Conservation (phyloP, 371 early-diverging fungal genomes). For the Mucor racemosus region DNA sequence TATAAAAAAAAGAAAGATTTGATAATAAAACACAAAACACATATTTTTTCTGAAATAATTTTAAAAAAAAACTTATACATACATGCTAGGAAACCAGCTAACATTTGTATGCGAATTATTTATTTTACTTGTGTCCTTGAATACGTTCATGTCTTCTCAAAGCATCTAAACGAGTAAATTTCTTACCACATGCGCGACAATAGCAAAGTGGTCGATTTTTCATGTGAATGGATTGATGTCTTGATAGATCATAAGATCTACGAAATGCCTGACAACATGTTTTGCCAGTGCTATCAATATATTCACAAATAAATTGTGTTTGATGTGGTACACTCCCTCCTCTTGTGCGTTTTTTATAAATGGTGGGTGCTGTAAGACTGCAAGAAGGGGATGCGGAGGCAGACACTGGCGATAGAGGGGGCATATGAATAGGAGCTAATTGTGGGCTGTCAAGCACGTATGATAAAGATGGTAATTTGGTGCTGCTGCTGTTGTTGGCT, state of each 20-base stretch:
- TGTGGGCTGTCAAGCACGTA: slow-evolving; percentile 2
- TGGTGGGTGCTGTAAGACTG: neutral
- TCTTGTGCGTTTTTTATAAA: slow-evolving; percentile 3
- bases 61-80: neutral
- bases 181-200: slow-evolving; percentile 45
- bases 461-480: neutral
- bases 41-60: neutral
- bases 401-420: slow-evolving; percentile 3
- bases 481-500: neutral
- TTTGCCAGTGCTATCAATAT: slow-evolving; percentile 27
- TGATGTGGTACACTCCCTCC: neutral
- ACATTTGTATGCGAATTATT: neutral
- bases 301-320: slow-evolving; percentile 39
- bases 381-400: neutral
- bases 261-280: slow-evolving; percentile 46
- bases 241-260: slow-evolving; percentile 48
- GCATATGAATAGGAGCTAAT: slow-evolving; percentile 12
- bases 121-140: slow-evolving; percentile 34
- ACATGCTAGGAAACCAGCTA: slow-evolving; percentile 15
- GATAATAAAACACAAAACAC: slow-evolving; percentile 2
- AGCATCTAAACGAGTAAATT: slow-evolving; percentile 52
- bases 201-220: slow-evolving; percentile 46
- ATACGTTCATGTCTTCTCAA: slow-evolving; percentile 50
- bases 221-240: slow-evolving; percentile 50
- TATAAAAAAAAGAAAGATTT: neutral